phyloP scores from a whole-genome alignment of 2,329 filamentous ascomycete species.

The Lecanicillium sp. region DNA sequence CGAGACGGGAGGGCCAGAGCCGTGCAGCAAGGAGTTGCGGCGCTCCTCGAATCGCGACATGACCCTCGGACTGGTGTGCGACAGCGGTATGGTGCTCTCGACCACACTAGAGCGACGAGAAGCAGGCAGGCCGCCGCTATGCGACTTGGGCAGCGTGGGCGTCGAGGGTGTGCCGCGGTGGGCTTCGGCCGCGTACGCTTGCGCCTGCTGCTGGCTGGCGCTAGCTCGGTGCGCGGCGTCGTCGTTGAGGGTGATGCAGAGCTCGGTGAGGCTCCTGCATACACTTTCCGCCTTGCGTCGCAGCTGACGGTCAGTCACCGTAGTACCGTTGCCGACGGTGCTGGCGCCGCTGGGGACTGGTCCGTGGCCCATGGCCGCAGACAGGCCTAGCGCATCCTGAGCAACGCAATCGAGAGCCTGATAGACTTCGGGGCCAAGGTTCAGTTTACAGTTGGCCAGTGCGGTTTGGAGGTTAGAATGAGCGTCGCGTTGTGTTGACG shows the following conservation, averaged over 20 bases:
- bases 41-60: slow-evolving; percentile 49
- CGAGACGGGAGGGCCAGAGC: slow-evolving; percentile 40
- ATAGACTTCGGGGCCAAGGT: slow-evolving; percentile 67
- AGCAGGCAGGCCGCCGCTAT: slow-evolving; percentile 27
- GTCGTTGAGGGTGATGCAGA: slow-evolving; percentile 78
- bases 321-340: slow-evolving; percentile 47
- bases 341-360: slow-evolving; percentile 63
- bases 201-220: slow-evolving; percentile 5
- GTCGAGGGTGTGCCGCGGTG: slow-evolving; percentile 30
- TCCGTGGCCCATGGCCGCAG: slow-evolving; percentile 69
- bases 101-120: slow-evolving; percentile 38
- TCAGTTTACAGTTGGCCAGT: slow-evolving; percentile 66
- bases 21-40: slow-evolving; percentile 41
- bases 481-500: slow-evolving; percentile 46
- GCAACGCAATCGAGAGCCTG: slow-evolving; percentile 74
- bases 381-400: slow-evolving; percentile 72
- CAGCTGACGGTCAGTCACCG: slow-evolving; percentile 72
- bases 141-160: slow-evolving; percentile 40
- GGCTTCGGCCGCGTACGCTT: slow-evolving; percentile 11
- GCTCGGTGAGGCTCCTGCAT: slow-evolving; percentile 85
- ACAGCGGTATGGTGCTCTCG: slow-evolving; percentile 34
- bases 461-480: slow-evolving; percentile 79
- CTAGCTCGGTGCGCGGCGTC: slow-evolving; percentile 33
- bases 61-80: slow-evolving; percentile 40
- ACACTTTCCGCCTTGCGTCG: slow-evolving; percentile 88